Evolutionary conservation across 106 monocot genomes (phyloP), one percentile per base, ranked within the genome.

Genomic region (Triglochin maritima): DNA sequence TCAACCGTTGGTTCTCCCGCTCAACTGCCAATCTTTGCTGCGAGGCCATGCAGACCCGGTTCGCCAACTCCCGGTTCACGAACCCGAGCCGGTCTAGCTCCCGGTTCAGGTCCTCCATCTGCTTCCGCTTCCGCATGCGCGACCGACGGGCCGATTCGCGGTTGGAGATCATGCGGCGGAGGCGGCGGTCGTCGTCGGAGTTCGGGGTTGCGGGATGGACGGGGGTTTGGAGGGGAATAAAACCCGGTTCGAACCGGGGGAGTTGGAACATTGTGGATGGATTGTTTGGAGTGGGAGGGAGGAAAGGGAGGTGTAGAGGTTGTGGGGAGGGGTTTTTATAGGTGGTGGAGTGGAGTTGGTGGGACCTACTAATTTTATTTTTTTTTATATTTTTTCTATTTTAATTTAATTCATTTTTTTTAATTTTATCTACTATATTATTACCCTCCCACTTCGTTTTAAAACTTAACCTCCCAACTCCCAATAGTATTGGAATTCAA

Each of bases 111-210:
- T 58, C 73, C 49, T 74, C 73, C 65, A 58, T 17, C 46, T 61
- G 68, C 46, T 68, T 59, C 54, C 67, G 49, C 75, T 75, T 75
- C 68, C 75, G 59, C 75, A 62, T 61, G 29, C 75, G 49, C 7
- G 75, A 75, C 62, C 75, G 59, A n/a, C 68, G 75, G 4, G 75
- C 75, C 13, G 75, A 68, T 46, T 75, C 75, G 2, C 75, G 49
- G 68, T 75, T 75, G 46, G 75, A 75, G 5, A 69, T 42, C 75
- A 61, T 75, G 54, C 75, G 50, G 29, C 68, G 59, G 15, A 46
- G 2, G 17, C 65, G 50, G 65, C 16, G 9, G 52, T 50, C 51
- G 17, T 50, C 52, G 66, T 49, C 47, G 64, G 64, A 7, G 64
- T 29, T 7, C 16, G 48, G 13, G 64, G 47, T 17, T 64, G n/a